Conservation (phyloP, 2,329 filamentous ascomycete species). For the Trichocomaceae sp. region DNA sequence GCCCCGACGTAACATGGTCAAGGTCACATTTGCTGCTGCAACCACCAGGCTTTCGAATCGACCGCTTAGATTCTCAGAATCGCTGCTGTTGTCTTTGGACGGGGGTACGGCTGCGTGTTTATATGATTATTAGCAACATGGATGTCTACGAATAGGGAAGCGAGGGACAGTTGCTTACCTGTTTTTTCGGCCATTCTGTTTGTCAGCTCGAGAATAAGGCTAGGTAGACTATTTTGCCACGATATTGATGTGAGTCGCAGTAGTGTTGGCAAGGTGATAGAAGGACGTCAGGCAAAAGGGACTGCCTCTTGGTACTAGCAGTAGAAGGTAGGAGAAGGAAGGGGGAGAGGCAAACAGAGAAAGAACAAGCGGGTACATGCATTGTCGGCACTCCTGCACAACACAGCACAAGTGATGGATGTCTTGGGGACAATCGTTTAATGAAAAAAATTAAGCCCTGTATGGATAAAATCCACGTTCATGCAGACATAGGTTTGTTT, state of each 20-base stretch:
- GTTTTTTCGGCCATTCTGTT: neutral
- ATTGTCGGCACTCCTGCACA: neutral
- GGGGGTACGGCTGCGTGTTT: neutral
- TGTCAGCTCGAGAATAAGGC: neutral
- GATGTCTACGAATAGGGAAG: neutral
- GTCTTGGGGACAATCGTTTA: too few relatives aligned
- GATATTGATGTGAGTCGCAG: neutral
- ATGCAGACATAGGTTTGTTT: too few relatives aligned
- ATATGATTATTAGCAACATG: neutral
- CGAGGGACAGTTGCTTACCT: neutral
- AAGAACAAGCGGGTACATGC: neutral
- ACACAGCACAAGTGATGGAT: too few relatives aligned
- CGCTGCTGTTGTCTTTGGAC: neutral
- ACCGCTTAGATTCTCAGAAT: neutral
- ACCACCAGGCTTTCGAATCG: neutral
- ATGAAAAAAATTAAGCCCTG: too few relatives aligned
- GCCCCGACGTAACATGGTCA: slow-evolving; percentile 6
- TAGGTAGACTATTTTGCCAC: neutral
- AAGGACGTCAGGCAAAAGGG: neutral
- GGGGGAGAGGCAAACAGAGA: neutral
- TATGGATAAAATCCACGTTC: too few relatives aligned
- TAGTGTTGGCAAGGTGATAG: neutral
- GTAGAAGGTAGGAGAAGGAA: neutral
- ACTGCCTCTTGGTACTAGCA: neutral
- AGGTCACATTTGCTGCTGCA: slow-evolving; percentile 1